Conservation (phyloP, 768 basidiomycete genomes). For the Serendipita sp. region DNA sequence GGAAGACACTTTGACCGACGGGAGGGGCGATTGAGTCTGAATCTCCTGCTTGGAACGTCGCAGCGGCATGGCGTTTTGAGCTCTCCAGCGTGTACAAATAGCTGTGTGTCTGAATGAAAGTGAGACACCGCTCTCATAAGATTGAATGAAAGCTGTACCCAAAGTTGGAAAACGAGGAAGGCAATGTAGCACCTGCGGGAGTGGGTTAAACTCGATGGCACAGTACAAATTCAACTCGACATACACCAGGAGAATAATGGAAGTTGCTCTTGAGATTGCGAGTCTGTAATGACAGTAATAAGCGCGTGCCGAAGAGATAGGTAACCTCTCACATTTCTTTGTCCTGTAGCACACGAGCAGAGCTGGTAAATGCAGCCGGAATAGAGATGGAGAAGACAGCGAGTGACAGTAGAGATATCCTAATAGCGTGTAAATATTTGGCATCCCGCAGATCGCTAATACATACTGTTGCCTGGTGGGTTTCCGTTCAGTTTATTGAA, state of each 20-base stretch:
- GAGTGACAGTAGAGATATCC: conserved; percentile 13
- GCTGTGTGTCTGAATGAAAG: neutral
- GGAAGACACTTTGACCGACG: neutral
- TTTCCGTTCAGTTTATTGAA: conserved; percentile 12
- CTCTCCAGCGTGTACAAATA: conserved; percentile 1
- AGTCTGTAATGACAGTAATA: conserved; percentile 29
- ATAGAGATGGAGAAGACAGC: conserved; percentile 23
- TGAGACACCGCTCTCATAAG: neutral
- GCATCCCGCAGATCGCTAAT: neutral
- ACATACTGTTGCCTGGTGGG: neutral
- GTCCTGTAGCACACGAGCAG: conserved; percentile 13
- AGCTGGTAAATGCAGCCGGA: conserved; percentile 24
- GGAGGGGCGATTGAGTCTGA: neutral
- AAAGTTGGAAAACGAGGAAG: conserved; percentile 3
- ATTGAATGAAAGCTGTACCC: neutral
- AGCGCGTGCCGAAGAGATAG: conserved; percentile 23
- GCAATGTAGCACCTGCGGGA: neutral
- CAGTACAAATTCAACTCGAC: conserved; percentile 26
- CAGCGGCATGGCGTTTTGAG: neutral
- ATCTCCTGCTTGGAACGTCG: neutral
- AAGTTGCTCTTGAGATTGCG: conserved; percentile 19
- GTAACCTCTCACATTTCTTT: conserved; percentile 16
- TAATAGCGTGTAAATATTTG: neutral
- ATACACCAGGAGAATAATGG: conserved; percentile 14
- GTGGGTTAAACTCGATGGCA: neutral